Conservation (phyloP, 257 asterid species). For the Primulina huaijiensis region DNA sequence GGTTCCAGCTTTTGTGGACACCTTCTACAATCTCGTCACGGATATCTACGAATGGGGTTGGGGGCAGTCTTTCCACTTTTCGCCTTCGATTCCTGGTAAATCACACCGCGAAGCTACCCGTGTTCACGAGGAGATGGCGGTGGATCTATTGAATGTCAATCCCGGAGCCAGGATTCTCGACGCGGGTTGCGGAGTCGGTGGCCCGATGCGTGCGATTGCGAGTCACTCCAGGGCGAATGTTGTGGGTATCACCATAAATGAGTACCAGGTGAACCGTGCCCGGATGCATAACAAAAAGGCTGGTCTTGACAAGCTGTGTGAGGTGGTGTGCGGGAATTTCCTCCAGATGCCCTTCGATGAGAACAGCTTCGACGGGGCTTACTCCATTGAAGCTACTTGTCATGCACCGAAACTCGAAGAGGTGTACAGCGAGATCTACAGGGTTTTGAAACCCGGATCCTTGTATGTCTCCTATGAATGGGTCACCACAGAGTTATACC, state of each 20-base stretch:
- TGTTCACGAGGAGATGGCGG: constrained; percentile 76
- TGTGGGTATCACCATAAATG: constrained; percentile 75
- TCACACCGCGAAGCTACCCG: constrained; percentile 75
- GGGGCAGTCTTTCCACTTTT: constrained; percentile 84
- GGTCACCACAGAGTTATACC: constrained; percentile 72
- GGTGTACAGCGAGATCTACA: constrained; percentile 66
- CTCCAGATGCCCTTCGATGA: constrained; percentile 71
- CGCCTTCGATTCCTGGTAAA: constrained; percentile 62
- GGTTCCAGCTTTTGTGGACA: constrained; percentile 76
- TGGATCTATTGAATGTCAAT: constrained; percentile 48
- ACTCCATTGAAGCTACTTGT: constrained; percentile 77
- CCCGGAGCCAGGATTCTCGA: constrained; percentile 61
- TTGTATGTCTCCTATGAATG: constrained; percentile 68
- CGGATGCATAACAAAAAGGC: constrained; percentile 67
- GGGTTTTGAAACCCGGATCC: constrained; percentile 68
- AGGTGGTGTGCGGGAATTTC: constrained; percentile 76
- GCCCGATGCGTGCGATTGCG: constrained; percentile 88
- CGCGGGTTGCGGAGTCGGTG: constrained; percentile 84
- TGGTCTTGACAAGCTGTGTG: constrained; percentile 54
- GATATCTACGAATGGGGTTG: constrained; percentile 91
- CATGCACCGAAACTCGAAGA: constrained; percentile 76
- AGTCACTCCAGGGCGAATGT: constrained; percentile 72
- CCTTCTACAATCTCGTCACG: constrained; percentile 79
- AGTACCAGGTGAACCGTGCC: constrained; percentile 71
- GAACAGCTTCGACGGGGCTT: constrained; percentile 64